Conservation (phyloP, 2,329 filamentous ascomycete species). For the Penicillium hesseltinei region DNA sequence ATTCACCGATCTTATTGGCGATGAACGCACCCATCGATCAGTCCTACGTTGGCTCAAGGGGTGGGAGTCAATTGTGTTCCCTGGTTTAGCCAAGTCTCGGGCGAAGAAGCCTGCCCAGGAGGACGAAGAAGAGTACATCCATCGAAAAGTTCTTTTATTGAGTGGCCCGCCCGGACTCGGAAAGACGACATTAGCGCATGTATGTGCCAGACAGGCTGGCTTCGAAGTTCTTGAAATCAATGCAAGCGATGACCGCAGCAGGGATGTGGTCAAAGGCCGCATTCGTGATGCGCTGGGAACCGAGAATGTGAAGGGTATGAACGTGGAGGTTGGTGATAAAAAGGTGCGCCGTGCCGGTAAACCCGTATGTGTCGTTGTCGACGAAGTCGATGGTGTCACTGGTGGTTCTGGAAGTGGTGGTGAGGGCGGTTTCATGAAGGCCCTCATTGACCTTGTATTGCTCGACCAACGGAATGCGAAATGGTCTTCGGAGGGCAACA, state of each 20-base stretch:
- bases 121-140: constrained; percentile 67
- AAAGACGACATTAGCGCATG: constrained; percentile 94
- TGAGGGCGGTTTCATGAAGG: constrained; percentile 93
- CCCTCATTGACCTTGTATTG: constrained; percentile 83
- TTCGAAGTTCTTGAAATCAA: constrained; percentile 98
- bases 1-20: constrained; percentile 90
- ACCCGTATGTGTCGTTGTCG: constrained; percentile 89
- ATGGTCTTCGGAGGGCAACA: constrained; percentile 27
- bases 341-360: constrained; percentile 69
- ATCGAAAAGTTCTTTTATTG: constrained; percentile 83
- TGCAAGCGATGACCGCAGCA: constrained; percentile 90
- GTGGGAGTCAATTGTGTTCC: constrained; percentile 93
- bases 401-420: constrained; percentile 72
- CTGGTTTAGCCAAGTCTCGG: constrained; percentile 65
- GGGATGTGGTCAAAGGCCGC: constrained; percentile 82
- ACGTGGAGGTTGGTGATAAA: constrained; percentile 46
- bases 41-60: constrained; percentile 91
- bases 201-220: constrained; percentile 90
- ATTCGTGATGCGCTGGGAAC: constrained; percentile 92
- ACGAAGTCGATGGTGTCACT: constrained; percentile 94
- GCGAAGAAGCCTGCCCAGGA: constrained; percentile 46
- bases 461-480: constrained; percentile 78
- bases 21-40: constrained; percentile 86
- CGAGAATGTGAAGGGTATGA: constrained; percentile 78
- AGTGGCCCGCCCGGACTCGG: constrained; percentile 90